Conservation (phyloP, 495 filamentous ascomycete genomes). For the Penicillium odoratum region DNA sequence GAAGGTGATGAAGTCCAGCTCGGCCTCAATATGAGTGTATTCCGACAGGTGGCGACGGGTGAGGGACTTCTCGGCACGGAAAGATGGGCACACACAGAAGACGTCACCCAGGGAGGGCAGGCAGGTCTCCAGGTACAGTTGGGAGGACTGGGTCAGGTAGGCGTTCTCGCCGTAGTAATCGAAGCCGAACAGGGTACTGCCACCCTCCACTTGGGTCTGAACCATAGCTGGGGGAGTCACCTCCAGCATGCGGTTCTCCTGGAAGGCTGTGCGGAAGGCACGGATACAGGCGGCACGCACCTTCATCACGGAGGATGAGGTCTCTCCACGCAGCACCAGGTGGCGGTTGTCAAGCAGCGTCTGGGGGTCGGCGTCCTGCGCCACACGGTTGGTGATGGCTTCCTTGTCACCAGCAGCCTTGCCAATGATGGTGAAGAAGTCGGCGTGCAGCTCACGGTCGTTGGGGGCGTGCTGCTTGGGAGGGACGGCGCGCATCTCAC, state of each 20-base stretch:
- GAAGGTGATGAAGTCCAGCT: conserved; percentile 95
- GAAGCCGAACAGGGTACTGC: conserved; percentile 89
- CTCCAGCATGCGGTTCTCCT: conserved; percentile 74
- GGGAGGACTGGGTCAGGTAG: conserved; percentile 94
- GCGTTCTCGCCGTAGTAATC: conserved; percentile 94
- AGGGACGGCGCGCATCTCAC: conserved; percentile 85
- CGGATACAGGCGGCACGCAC: conserved; percentile 81
- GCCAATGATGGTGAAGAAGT: conserved; percentile 87
- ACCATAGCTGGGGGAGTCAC: conserved; percentile 94
- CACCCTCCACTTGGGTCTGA: conserved; percentile 98
- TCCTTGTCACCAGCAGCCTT: conserved; percentile 86
- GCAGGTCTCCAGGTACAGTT: conserved; percentile 96
- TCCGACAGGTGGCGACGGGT: conserved; percentile 94
- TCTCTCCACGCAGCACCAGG: conserved; percentile 87
- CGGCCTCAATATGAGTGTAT: conserved; percentile 96
- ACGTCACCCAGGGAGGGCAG: conserved; percentile 89
- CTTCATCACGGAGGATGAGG: conserved; percentile 84
- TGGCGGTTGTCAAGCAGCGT: conserved; percentile 89
- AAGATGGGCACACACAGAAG: conserved; percentile 97
- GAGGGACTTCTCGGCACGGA: conserved; percentile 94
- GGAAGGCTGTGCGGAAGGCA: conserved; percentile 81
- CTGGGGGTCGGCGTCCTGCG: conserved; percentile 73
- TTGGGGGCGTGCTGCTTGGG: conserved; percentile 77
- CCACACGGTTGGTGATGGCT: conserved; percentile 89
- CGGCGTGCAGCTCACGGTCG: conserved; percentile 88